Conservation (phyloP, 176 grass and related monocot species). For the Oropetium thomaeum region DNA sequence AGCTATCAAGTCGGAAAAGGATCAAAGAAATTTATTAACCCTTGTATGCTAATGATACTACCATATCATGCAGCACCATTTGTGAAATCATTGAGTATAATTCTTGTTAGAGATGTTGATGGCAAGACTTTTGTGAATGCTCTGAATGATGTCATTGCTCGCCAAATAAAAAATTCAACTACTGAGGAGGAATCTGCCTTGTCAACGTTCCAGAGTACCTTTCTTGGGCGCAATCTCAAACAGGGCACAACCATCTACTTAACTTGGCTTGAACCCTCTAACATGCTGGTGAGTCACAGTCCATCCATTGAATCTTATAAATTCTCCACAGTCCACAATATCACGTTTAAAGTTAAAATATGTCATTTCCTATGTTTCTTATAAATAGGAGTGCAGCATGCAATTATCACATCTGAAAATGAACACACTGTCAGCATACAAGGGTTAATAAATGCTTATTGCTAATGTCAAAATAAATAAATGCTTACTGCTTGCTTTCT, state of each 20-base stretch:
- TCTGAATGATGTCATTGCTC: conserved; percentile 72
- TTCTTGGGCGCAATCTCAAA: conserved; percentile 67
- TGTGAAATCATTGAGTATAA: conserved; percentile 81
- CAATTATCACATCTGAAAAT: not conserved
- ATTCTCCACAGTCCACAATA: not conserved
- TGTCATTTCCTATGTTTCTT: not conserved
- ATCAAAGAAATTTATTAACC: conserved; percentile 11
- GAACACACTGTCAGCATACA: not conserved
- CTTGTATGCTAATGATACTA: conserved; percentile 32
- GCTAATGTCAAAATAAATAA: too few relatives aligned
- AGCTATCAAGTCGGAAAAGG: not conserved
- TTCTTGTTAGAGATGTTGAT: conserved; percentile 77
- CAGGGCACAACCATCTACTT: conserved; percentile 65
- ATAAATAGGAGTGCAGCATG: not conserved
- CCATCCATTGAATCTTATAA: not conserved
- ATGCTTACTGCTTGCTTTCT: not conserved
- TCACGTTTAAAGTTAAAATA: conserved; percentile 5
- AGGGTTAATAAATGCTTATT: conserved; percentile 1
- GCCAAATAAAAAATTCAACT: conserved; percentile 52
- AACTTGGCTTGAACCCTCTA: conserved; percentile 71
- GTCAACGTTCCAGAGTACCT: conserved; percentile 57
- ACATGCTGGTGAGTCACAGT: conserved; percentile 62
- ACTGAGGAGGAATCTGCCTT: conserved; percentile 55
- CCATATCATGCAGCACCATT: conserved; percentile 47
- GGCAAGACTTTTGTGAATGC: conserved; percentile 87